Base-by-base conservation (phyloP, 805 yeast species). In the Blastobotrys terrestris region DNA sequence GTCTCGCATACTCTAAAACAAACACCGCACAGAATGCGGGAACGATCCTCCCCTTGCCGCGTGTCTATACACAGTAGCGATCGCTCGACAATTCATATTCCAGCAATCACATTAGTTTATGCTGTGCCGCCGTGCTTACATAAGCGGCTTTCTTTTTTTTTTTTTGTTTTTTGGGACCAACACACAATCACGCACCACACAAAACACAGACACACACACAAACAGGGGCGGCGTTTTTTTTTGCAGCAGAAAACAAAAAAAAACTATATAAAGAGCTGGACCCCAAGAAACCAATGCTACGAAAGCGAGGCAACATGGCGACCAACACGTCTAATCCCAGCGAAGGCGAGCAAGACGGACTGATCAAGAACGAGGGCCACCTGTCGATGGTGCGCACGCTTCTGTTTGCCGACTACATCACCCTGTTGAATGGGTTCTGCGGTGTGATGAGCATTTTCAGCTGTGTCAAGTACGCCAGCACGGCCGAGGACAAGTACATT, bases 391-490 rank as follows among this genome's bases (percentile, higher is more conserved):
- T 94, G 50, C 64, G 76, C 52, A 70, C 64, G 59, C 78, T 94
- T 58, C 98, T 94, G 68, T 76, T 92, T 82, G 99, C 99, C 3
- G 99, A 94, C 69, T 89, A 84, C 72, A 94, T 94, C 68, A 94
- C 99, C 2, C 78, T 91, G 74, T 75, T 94, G 67, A 94, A 94
- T 69, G 97, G 97, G 21, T 89, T 88, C 66, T 84, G 91, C 48
- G 99, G 98, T 0, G 91, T 94, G 67, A 88, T 89, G 66, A 84
- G 96, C 31, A 85, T 92, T 58, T 77, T 94, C 43, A 85, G 95
- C 44, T 87, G 96, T 69, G 72, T 89, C 57, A 77, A 96, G 64
- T 94, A 80, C 68, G 81, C 91, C 3, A 73, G 82, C 50, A 86
- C 92, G 2, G 83, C 81, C 13, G 85, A 82, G 63, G 79, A 84